Percentiles rank a stretch among this genome's conserved stretches.
These are phyloP conservation scores for apple (Malus domestica) DNA, from an alignment of 306 rosid species.

Conservation along the genomic window DNA sequence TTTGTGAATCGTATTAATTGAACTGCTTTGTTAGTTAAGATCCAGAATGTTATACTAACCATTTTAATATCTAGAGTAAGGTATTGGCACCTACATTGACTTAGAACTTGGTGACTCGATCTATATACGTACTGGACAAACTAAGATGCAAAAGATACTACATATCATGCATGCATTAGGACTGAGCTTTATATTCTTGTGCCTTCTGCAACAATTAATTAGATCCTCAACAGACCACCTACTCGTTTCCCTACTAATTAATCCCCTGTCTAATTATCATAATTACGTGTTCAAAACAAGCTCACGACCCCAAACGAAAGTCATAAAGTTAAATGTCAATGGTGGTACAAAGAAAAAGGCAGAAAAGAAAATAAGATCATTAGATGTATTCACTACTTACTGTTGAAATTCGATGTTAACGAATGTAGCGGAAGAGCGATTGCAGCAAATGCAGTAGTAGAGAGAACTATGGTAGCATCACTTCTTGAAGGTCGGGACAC, in stretches of 20 bases:
- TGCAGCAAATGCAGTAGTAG: constrained; percentile 44
- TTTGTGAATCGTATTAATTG: too few relatives aligned
- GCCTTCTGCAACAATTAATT: not conserved
- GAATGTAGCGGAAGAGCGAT: constrained; percentile 39
- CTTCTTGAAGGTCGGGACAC: constrained; percentile 29
- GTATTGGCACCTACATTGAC: too few relatives aligned
- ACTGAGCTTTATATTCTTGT: not conserved
- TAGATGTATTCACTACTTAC: constrained; percentile 18
- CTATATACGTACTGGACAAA: too few relatives aligned
- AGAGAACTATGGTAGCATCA: constrained; percentile 49
- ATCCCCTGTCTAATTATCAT: too few relatives aligned
- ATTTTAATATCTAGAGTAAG: too few relatives aligned
- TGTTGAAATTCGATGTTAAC: constrained; percentile 58
- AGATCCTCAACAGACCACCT: not conserved
- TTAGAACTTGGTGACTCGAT: too few relatives aligned
- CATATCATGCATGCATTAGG: not conserved
- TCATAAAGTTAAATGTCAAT: not conserved
- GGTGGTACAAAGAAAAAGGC: not conserved
- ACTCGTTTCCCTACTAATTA: not conserved
- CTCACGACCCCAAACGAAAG: not conserved
- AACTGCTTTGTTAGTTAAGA: too few relatives aligned
- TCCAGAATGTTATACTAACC: too few relatives aligned
- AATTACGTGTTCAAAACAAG: not conserved
- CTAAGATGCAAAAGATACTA: too few relatives aligned
- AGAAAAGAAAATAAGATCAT: not conserved